Percentiles rank a stretch among this genome's conserved stretches.
Conservation (phyloP, 495 filamentous ascomycete genomes). For the Xylaria longipes region DNA sequence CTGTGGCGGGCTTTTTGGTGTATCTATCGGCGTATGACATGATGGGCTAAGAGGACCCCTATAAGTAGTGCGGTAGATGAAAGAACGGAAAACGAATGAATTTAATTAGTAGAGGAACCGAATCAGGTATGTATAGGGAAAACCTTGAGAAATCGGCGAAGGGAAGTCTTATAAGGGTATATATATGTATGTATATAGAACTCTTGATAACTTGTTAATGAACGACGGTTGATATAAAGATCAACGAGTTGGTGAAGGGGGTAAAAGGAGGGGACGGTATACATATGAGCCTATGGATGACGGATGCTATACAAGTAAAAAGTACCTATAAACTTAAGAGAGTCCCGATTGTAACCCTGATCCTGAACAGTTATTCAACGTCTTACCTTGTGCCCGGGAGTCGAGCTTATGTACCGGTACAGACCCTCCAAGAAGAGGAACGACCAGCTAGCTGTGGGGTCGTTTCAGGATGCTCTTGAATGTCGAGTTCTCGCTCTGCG, state of each 20-base stretch:
- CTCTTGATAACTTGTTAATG: not conserved
- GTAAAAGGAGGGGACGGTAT: not conserved
- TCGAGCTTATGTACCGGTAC: constrained; percentile 5
- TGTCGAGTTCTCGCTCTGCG: not conserved
- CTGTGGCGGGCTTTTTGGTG: constrained; percentile 41
- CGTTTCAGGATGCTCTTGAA: constrained; percentile 8
- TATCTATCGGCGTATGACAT: constrained; percentile 44
- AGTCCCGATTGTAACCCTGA: not conserved
- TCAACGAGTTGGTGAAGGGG: not conserved
- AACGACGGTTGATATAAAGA: constrained; percentile 12
- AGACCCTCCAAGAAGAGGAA: constrained; percentile 3
- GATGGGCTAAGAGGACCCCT: not conserved
- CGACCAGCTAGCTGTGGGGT: not conserved
- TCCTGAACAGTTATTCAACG: not conserved
- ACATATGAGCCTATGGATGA: not conserved
- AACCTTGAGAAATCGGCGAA: not conserved
- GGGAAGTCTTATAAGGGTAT: not conserved
- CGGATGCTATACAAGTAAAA: not conserved
- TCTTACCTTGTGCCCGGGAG: not conserved
- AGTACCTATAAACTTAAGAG: not conserved
- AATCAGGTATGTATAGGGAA: constrained; percentile 1
- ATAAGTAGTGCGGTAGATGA: not conserved
- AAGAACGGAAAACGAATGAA: not conserved
- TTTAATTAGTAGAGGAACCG: not conserved
- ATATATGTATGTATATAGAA: constrained; percentile 7